Evolutionary conservation across 1,284 basidiomycete genomes (phyloP).

Genomic region (Pseudozyma thailandica): DNA sequence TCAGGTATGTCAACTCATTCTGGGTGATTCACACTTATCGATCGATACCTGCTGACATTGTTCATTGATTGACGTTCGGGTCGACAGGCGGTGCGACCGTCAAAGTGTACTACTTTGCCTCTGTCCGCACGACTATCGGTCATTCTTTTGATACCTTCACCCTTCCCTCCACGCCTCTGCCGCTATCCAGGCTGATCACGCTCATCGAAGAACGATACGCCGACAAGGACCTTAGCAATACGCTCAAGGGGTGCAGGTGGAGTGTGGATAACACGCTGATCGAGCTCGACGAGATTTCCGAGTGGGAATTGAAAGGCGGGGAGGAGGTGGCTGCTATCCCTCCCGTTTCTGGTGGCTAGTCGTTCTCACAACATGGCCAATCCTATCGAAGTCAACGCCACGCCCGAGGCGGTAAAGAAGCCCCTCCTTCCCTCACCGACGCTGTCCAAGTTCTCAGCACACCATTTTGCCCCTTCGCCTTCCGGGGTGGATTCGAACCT

Average conservation of each 20-base stretch:
- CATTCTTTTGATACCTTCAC: conserved; percentile 18
- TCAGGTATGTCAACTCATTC: conserved; percentile 12
- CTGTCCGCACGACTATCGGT: conserved; percentile 35
- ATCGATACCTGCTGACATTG: background rate
- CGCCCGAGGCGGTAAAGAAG: conserved; percentile 6
- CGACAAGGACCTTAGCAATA: background rate
- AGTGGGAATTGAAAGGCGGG: conserved; percentile 73
- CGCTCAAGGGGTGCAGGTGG: conserved; percentile 70
- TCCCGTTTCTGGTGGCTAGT: conserved; percentile 76
- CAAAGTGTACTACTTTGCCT: conserved; percentile 43
- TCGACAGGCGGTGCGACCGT: conserved; percentile 1
- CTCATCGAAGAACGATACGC: conserved; percentile 69
- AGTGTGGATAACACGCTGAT: conserved; percentile 74
- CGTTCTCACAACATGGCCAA: conserved; percentile 2
- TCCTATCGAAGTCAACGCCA: conserved; percentile 4
- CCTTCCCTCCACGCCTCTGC: conserved; percentile 67
- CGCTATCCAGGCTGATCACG: conserved; percentile 72
- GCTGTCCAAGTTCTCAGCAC: conserved; percentile 16
- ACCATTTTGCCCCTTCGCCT: conserved; percentile 75
- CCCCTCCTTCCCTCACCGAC: conserved; percentile 4
- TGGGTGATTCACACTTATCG: background rate
- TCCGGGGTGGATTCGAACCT: conserved; percentile 88
- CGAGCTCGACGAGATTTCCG: conserved; percentile 77
- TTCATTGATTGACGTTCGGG: background rate
- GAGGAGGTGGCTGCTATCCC: conserved; percentile 83